Evolutionary conservation across 192 early-diverging fungal genomes (phyloP).

Genomic region (Glomus cerebriforme): DNA sequence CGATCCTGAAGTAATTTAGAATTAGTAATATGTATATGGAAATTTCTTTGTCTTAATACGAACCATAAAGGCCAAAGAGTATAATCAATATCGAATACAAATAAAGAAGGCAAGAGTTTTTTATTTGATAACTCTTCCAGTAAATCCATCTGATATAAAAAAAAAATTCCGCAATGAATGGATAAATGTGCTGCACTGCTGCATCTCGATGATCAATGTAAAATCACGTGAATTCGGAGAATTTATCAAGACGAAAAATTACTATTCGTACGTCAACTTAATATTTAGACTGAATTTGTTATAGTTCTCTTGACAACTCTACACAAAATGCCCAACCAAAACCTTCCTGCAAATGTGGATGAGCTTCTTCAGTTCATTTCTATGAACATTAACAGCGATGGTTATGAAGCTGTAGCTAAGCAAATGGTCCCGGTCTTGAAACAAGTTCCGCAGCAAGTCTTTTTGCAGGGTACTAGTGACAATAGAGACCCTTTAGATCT

Average conservation of each 20-base stretch:
- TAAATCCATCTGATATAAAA: not conserved
- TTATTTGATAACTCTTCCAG: not conserved
- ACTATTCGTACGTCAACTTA: no score
- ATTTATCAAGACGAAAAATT: no score
- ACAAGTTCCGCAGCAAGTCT: conserved; percentile 5
- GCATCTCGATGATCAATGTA: no score
- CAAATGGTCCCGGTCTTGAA: not conserved
- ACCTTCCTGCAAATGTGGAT: not conserved
- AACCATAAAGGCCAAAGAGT: conserved; percentile 44
- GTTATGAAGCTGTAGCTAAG: not conserved
- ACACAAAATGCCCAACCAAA: not conserved
- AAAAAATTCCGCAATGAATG: no score
- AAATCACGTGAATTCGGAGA: no score
- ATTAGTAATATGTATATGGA: not conserved
- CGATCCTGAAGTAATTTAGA: not conserved
- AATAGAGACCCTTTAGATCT: conserved; percentile 24
- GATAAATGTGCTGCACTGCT: no score
- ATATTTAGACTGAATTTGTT: no score
- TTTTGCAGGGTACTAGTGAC: not conserved
- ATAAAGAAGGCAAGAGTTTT: conserved; percentile 34
- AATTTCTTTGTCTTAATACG: not conserved
- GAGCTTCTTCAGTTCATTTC: conserved; percentile 4
- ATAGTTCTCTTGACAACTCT: no score
- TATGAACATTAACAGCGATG: not conserved
- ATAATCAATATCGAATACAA: conserved; percentile 50